These are phyloP conservation scores for Deuterostichococcus epilithicus DNA, from an alignment of 139 green algal genomes.

Conservation along the genomic window DNA sequence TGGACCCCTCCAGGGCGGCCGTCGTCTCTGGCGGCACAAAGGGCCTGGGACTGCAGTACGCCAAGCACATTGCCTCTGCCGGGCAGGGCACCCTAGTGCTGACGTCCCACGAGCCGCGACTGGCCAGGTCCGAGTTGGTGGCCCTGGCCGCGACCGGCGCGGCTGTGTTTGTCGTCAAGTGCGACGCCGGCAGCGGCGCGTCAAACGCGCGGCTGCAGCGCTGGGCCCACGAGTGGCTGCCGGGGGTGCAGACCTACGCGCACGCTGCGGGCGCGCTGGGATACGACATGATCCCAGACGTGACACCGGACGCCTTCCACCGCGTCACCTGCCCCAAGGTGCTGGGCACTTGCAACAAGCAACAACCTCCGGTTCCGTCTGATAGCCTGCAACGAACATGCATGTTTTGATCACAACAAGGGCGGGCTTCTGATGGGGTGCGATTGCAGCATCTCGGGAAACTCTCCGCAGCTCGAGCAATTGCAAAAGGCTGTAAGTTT, in stretches of 20 bases:
- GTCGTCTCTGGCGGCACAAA: conserved; percentile 31
- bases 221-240: conserved; percentile 28
- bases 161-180: conserved; percentile 11
- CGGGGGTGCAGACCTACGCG: conserved; percentile 12
- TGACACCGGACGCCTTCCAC: background rate
- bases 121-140: conserved; percentile 5
- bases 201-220: background rate
- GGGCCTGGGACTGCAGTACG: conserved; percentile 29
- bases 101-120: background rate
- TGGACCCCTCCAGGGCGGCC: background rate
- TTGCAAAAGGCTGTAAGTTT: no score
- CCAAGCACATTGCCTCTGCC: background rate
- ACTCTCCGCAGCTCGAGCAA: no score
- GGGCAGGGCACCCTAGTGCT: conserved; percentile 16
- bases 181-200: background rate
- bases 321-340: background rate
- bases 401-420: no score
- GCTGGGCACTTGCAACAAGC: no score
- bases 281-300: conserved; percentile 21
- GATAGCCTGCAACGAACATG: no score
- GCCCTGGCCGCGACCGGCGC: background rate
- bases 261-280: conserved; percentile 31
- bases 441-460: no score
- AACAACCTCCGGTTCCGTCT: no score
- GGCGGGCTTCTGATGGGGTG: no score